Conservation (phyloP, 805 yeast species). For the Starmerella khaoyaiensis region DNA sequence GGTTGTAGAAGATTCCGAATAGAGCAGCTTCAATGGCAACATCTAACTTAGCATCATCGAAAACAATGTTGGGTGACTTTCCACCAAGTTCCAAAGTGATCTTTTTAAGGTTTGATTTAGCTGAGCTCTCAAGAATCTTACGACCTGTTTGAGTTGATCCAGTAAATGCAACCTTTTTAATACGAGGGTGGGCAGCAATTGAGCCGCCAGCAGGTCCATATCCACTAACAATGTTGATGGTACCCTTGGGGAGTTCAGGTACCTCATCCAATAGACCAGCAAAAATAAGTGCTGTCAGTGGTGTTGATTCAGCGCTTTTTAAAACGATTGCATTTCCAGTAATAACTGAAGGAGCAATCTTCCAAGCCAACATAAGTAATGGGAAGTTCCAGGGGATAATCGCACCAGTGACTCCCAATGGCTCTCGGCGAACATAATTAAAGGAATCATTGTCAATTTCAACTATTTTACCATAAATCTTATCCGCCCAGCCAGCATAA, state of each 20-base stretch:
- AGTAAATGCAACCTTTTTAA: conserved; percentile 83
- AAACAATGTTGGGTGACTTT: conserved; percentile 81
- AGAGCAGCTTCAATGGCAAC: conserved; percentile 62
- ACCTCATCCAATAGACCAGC: conserved; percentile 40
- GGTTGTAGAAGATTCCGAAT: conserved; percentile 74
- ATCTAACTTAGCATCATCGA: conserved; percentile 71
- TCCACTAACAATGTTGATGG: conserved; percentile 58
- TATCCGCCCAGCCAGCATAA: conserved; percentile 67
- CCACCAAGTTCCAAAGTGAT: conserved; percentile 93
- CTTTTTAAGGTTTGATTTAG: conserved; percentile 53
- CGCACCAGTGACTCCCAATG: conserved; percentile 53
- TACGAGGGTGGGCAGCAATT: conserved; percentile 46
- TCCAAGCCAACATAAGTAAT: conserved; percentile 63
- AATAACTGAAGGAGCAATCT: conserved; percentile 70
- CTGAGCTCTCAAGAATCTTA: conserved; percentile 61
- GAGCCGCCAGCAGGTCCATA: conserved; percentile 56
- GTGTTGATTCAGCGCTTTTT: conserved; percentile 67
- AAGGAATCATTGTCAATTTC: conserved; percentile 47
- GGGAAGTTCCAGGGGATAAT: conserved; percentile 68
- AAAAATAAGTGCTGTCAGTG: conserved; percentile 50
- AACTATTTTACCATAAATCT: conserved; percentile 47
- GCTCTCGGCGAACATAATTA: conserved; percentile 59
- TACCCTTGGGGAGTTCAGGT: conserved; percentile 71
- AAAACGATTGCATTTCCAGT: conserved; percentile 63
- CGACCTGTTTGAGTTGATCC: conserved; percentile 89